Evolutionary conservation across 768 basidiomycete genomes (phyloP).

Genomic region (Termitomyces sp.): DNA sequence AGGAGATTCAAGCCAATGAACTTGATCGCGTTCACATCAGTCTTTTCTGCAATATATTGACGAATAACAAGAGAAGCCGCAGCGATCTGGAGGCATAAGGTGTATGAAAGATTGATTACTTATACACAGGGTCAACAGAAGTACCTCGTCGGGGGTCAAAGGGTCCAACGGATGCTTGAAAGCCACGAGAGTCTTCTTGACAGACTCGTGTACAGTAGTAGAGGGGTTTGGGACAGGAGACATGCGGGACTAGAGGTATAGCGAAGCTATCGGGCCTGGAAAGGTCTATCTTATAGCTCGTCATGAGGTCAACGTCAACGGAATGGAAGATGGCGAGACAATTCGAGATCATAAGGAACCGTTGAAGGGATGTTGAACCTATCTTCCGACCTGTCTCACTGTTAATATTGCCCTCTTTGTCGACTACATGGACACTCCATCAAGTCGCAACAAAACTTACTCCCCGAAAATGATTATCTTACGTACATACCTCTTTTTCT

Average conservation of each 20-base stretch:
- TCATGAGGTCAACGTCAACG: not conserved
- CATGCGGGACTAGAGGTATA: constrained; percentile 13
- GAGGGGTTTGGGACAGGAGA: constrained; percentile 13
- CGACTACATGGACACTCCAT: not conserved
- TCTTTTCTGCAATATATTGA: constrained; percentile 43
- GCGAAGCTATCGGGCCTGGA: constrained; percentile 9
- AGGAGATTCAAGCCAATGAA: constrained; percentile 66
- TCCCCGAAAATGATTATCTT: too few species aligned
- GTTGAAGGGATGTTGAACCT: not conserved
- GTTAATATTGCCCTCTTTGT: not conserved
- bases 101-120: not conserved
- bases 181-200: constrained; percentile 13
- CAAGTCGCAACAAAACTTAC: not conserved
- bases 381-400: not conserved
- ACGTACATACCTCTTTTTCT: not conserved
- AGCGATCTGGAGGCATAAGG: constrained; percentile 42
- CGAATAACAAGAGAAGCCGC: constrained; percentile 57
- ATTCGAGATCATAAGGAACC: not conserved
- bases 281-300: not conserved
- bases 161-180: constrained; percentile 61
- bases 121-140: not conserved
- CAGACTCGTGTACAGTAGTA: constrained; percentile 10
- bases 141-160: constrained; percentile 58
- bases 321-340: not conserved
- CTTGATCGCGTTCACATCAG: constrained; percentile 62